Evolutionary conservation across 169 alveolate species (phyloP).

Genomic region (Plasmodium gonderi): DNA sequence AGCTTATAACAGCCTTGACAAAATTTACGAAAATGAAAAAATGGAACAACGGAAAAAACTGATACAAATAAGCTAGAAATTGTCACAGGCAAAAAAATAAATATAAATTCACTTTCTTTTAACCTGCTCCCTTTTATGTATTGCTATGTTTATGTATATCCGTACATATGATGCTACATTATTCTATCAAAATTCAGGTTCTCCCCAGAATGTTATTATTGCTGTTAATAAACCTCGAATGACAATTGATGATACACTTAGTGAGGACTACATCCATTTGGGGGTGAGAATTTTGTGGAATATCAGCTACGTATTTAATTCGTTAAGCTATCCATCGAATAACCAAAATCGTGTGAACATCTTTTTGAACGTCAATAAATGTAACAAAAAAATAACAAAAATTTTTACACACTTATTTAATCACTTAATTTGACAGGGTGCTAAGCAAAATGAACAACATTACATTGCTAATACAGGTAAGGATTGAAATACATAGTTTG

Average conservation of each 20-base stretch:
- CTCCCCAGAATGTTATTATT: slow-evolving; percentile 17
- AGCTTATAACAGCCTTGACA: no score
- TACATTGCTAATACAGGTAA: not conserved
- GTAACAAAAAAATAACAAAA: not conserved
- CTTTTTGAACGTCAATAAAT: not conserved
- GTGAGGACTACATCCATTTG: not conserved
- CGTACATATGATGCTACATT: not conserved
- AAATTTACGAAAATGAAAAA: not conserved
- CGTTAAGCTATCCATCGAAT: no score
- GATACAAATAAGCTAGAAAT: not conserved
- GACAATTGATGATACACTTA: not conserved
- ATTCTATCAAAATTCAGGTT: not conserved
- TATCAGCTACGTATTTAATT: not conserved
- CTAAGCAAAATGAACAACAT: not conserved
- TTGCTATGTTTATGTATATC: not conserved
- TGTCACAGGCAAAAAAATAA: not conserved
- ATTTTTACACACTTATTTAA: not conserved
- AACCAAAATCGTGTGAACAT: not conserved
- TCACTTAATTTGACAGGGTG: not conserved
- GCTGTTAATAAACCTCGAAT: slow-evolving; percentile 26
- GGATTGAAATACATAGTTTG: not conserved
- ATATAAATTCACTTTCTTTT: not conserved
- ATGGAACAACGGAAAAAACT: not conserved
- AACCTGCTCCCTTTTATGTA: not conserved
- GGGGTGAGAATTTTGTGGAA: not conserved